Base-by-base conservation (phyloP, 768 basidiomycete species). In the Tulasnella sp. region DNA sequence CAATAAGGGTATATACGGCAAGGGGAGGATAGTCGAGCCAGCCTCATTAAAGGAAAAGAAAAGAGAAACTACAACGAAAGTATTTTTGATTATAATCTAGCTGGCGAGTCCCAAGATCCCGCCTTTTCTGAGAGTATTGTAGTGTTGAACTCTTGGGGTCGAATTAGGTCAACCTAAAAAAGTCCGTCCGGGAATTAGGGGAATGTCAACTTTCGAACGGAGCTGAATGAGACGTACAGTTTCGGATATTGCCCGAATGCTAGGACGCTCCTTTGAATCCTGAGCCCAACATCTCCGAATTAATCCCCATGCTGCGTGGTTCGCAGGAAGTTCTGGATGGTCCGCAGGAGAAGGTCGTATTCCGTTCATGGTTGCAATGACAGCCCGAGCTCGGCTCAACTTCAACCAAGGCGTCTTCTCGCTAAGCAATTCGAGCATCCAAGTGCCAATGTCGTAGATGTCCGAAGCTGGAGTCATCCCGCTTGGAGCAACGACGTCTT, bases 371-470 rank as follows among this genome's bases (percentile, higher is more conserved):
- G 76, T 58, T 20, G 41, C 76, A 20, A 76, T 76, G 48, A 76
- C 54, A 20, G 76, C 76, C 42, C 46, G 41, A 3, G 46, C 46
- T 18, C 76, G 24, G 37, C 46, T 46, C 12, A 50, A 11, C 46
- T 50, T 58, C 46, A 50, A 58, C 46, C 54, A 76, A 22, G 76
- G 76, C 22, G 46, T 46, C 54, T 50, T 76, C 22, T 46, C 76
- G 76, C 76, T 76, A 31, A 76, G 76, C 9, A 76, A 20, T 28
- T 76, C 76, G 6, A 76, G 28, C 18, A 76, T 76, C 76, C 46
- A 50, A n/a, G 76, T 50, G 4, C 76, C 76, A n/a, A 76, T 34
- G 48, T 76, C 76, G 40, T 46, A 76, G 24, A 76, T 58, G 20
- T 76, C 76, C 22, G 46, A 50, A 22, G 76, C 76, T 41, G 54